Evolutionary conservation across 2,329 filamentous ascomycete genomes (phyloP).

Genomic region (Rhynchosporium graminicola): DNA sequence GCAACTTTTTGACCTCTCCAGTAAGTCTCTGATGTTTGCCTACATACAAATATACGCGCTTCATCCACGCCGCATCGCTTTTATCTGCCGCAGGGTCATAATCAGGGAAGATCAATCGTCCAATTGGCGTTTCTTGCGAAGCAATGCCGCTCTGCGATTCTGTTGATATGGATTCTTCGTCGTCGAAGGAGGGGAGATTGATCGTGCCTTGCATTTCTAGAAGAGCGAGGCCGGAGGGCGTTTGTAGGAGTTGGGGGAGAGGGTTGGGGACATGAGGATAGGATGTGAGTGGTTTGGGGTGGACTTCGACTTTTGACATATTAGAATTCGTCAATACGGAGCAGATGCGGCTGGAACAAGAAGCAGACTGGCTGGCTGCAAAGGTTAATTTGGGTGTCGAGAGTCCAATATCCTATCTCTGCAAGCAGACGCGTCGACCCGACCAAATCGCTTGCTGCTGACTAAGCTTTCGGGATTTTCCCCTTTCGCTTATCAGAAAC

Average conservation of each 20-base stretch:
- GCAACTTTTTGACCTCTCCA: constrained; percentile 86
- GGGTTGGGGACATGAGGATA: constrained; percentile 44
- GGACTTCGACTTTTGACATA: constrained; percentile 18
- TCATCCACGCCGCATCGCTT: constrained; percentile 78
- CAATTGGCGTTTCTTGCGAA: constrained; percentile 55
- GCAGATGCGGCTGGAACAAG: too few species aligned
- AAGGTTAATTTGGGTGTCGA: too few species aligned
- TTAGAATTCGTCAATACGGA: neutral
- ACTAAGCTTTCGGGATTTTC: too few species aligned
- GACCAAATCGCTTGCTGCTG: neutral
- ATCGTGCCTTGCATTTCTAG: constrained; percentile 92
- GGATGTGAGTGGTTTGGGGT: constrained; percentile 12
- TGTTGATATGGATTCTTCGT: constrained; percentile 39
- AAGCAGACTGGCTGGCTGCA: too few species aligned
- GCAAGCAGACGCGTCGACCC: too few species aligned
- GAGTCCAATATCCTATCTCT: too few species aligned
- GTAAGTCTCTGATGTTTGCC: constrained; percentile 86
- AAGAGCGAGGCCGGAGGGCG: constrained; percentile 84
- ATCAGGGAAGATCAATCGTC: constrained; percentile 76
- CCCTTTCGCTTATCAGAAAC: too few species aligned
- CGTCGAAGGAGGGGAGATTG: constrained; percentile 62
- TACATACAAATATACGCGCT: constrained; percentile 82
- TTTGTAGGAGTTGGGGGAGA: constrained; percentile 81
- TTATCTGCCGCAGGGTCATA: constrained; percentile 56
- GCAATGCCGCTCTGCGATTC: constrained; percentile 29